Evolutionary conservation across 208 protist genomes (phyloP).

Genomic region (Crithidia sp.): DNA sequence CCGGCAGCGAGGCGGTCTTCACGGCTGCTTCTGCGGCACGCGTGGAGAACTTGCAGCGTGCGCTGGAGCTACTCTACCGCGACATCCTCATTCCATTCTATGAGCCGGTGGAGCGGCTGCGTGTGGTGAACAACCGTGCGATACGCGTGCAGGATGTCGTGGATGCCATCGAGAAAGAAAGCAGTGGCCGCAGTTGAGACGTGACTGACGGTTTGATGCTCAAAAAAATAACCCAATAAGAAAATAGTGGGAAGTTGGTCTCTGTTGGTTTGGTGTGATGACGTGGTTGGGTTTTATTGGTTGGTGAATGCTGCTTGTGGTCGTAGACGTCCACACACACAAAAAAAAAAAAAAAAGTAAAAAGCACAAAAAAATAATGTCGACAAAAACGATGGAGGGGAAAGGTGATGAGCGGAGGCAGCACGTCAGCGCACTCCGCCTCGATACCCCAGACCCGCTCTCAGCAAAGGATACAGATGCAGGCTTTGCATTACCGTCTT

Average conservation of each 20-base stretch:
- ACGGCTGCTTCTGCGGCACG: conserved; percentile 45
- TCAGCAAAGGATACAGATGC: too few species aligned
- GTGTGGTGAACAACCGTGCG: conserved; percentile 71
- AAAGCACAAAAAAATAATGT: neutral
- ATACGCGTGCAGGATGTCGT: conserved; percentile 71
- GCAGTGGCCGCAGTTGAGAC: neutral
- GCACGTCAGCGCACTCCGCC: too few species aligned
- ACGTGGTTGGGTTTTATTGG: too few species aligned
- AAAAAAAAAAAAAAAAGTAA: neutral
- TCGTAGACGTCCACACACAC: neutral
- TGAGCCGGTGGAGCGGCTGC: conserved; percentile 77
- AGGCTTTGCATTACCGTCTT: too few species aligned
- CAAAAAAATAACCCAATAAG: too few species aligned
- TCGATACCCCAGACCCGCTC: too few species aligned
- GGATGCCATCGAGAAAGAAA: conserved; percentile 37
- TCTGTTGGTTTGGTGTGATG: too few species aligned
- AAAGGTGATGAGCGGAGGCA: too few species aligned
- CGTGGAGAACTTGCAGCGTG: conserved; percentile 60
- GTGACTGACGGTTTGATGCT: too few species aligned
- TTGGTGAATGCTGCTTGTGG: too few species aligned
- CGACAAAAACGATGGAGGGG: neutral
- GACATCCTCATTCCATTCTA: conserved; percentile 83
- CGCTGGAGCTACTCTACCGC: conserved; percentile 64
- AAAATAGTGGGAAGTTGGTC: too few species aligned
- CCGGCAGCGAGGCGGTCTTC: conserved; percentile 11